Base-by-base conservation (phyloP, 768 basidiomycete genomes). In the Termitomyces sp. region DNA sequence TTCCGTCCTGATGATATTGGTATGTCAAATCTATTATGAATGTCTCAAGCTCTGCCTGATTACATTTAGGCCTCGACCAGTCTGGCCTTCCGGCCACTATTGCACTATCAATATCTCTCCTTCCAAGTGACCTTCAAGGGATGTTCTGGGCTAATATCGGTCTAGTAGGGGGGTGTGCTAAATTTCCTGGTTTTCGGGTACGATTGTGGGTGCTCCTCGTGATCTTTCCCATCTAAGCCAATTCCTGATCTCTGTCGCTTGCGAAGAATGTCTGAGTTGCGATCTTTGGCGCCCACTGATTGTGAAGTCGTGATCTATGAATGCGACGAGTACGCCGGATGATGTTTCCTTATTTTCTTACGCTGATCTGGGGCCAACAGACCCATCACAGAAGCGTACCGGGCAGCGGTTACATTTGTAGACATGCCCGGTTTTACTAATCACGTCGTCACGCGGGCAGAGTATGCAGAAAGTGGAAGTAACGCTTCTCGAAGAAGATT, bases 91-190 rank as follows among this genome's bases (percentile, higher is more conserved):
- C 92, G 35, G 81, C 80, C 54, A 84, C 87, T 11, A 83, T 98
- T 58, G 88, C 90, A 40, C 68, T 81, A 54, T 88, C 88, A 56
- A 93, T 98, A 65, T 77, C 81, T 0, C 71, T 81, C 31, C 82
- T 98, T 58, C 92, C 92, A 0, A 75, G 79, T 50, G 92, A 95
- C 64, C 64, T 95, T 25, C 91, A 87, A 62, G 95, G 92, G 34
- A 85, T 98, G 88, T 97, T 94, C 71, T 98, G 94, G 94, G 85
- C 85, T 34, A 92, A 98, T 69, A 94, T 98, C 59, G 90, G 90
- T 12, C 73, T 96, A 61, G 83, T 94, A 65, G 95, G 95, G 48
- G 95, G 95, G 14, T 89, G 82, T 69, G 83, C 84, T 16, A 82
- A 82, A 63, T 84, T 95, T 62, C 77, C 84, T 42, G 90, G 88